Percentiles rank a stretch among this genome's conserved stretches.
Conservation (phyloP, 768 basidiomycete genomes). For the Boletus rubescentipes region DNA sequence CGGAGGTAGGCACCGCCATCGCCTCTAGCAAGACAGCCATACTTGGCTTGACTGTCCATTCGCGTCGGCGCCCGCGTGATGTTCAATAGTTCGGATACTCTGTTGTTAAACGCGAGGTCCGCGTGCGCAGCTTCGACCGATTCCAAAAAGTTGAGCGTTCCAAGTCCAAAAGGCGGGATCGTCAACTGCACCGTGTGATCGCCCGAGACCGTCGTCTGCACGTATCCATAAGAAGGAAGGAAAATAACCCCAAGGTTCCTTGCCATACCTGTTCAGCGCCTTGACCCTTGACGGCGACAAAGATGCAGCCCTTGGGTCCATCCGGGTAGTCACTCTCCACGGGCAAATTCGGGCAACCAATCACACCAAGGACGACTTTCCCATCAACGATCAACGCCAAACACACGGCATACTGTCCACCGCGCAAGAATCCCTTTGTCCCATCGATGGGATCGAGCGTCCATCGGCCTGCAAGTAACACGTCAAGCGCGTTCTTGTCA, state of each 20-base stretch:
- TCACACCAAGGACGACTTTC: conserved; percentile 76
- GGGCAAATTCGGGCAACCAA: conserved; percentile 92
- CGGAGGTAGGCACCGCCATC: conserved; percentile 82
- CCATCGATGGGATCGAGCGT: conserved; percentile 90
- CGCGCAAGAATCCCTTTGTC: conserved; percentile 90
- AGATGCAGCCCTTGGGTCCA: conserved; percentile 73
- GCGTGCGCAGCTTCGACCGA: conserved; percentile 91
- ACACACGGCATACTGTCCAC: conserved; percentile 93
- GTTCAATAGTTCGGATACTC: conserved; percentile 63
- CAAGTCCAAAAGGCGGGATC: conserved; percentile 45
- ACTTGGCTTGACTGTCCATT: conserved; percentile 98
- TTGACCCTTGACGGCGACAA: conserved; percentile 83
- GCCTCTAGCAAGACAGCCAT: conserved; percentile 80
- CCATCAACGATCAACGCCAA: conserved; percentile 80
- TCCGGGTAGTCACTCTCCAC: conserved; percentile 51
- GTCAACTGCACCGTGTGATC: conserved; percentile 46
- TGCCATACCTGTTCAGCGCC: conserved; percentile 68
- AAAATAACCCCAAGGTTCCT: neutral
- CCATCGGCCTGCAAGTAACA: conserved; percentile 63
- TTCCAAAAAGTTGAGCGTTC: conserved; percentile 73
- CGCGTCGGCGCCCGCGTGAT: conserved; percentile 66
- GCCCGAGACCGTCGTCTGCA: conserved; percentile 54
- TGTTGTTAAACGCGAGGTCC: conserved; percentile 81
- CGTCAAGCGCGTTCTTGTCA: neutral
- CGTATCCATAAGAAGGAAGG: neutral